Conservation (phyloP, 2,329 filamentous ascomycete species). For the Calonectria pteridis region DNA sequence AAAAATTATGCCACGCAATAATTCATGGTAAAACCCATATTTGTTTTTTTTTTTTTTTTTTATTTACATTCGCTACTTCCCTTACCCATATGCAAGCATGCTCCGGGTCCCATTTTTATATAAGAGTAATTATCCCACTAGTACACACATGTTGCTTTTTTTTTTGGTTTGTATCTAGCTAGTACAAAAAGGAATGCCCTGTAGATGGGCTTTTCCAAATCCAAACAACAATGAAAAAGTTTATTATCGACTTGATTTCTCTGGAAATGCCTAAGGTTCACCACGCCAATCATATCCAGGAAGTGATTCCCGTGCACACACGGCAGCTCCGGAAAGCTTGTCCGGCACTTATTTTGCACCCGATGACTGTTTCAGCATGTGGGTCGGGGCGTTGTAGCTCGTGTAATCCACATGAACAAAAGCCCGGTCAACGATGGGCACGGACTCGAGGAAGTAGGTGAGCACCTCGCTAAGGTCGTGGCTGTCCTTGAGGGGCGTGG, state of each 20-base stretch:
- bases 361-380: constrained; percentile 58
- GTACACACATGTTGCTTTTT: constrained; percentile 10
- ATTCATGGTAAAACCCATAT: background rate
- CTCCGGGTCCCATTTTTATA: background rate
- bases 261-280: constrained; percentile 7
- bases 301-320: background rate
- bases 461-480: constrained; percentile 84
- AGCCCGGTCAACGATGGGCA: constrained; percentile 81
- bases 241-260: background rate
- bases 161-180: constrained; percentile 3
- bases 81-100: no score
- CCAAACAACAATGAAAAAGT: background rate
- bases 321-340: background rate
- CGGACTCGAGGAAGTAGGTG: constrained; percentile 87
- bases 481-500: constrained; percentile 80
- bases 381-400: constrained; percentile 71
- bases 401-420: constrained; percentile 78
- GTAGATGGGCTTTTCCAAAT: background rate
- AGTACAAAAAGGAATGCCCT: background rate
- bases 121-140: constrained; percentile 11
- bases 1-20: background rate
- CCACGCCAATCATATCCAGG: background rate
- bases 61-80: background rate
- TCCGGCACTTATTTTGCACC: constrained; percentile 30
- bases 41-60: background rate